Base-by-base conservation (phyloP, 805 yeast genomes). In the Sungouiozyma intestinalis region DNA sequence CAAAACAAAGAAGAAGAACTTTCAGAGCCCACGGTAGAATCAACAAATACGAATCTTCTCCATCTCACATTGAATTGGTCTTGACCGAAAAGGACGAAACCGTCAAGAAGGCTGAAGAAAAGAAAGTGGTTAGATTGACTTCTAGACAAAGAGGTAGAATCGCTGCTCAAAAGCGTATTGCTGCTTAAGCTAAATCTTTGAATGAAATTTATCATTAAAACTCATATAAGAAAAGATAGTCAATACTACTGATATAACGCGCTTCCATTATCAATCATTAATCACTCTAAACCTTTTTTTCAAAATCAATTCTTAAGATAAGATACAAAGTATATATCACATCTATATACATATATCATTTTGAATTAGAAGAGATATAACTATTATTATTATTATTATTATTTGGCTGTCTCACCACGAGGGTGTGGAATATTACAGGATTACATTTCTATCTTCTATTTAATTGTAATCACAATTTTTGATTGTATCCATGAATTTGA, bases 1-100 rank as follows among this genome's bases (percentile, higher is more conserved):
- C 99, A 76, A 87, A 87, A 77, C 94, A 86, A 78, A 92, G 97
- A 81, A 90, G 99, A 80, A 87, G 99, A 79, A 92, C 98, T 67
- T 92, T 77, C 95, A 88, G 99, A 83, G 99, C 99, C 65, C 97
- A 90, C 83, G 99, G 99, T 85, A 92, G 98, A 83, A 85, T 88
- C 71, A 92, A 92, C 77, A 95, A 96, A 65, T 92, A 87, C 92
- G 94, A 87, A 78, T 86, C 97, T 50, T 77, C 88, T 64, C 98
- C 98, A 70, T 88, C 94, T 66, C 99, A 92, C 85, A 90, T 92
- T 71, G 98, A 92, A 80, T 77, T 92, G 67, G 81, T 86, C 68
- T 77, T 92, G 63, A 83, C 96, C 66, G 98, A 92, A 81, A 85
- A 80, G 73, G 92, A 76, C 60, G 97, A 88, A 75, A 78, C 74